Base-by-base conservation (phyloP, 352 stramenopile genomes). In the Phytophthora lateralis region DNA sequence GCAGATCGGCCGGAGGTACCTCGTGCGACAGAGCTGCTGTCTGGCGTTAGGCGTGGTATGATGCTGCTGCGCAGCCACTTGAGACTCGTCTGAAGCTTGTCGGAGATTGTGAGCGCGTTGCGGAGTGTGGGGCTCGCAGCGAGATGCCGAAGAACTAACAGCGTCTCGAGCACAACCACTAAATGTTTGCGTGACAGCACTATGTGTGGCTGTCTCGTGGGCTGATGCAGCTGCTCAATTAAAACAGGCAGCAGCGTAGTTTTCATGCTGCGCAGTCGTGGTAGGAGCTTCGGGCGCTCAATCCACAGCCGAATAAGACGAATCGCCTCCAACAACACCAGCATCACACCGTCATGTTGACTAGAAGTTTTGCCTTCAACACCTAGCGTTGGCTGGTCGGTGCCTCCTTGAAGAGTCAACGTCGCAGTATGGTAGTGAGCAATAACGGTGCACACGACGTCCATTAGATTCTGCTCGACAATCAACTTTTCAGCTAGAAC, bases 271-370 rank as follows among this genome's bases (percentile, higher is more conserved):
- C 20, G n/a, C 4, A 73, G 54, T 20, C 17, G 42, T 26, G 44
- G 18, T 0, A 44, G 4, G 4, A 69, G 32, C 9, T 26, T 39
- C 10, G 45, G 17, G 1, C 58, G 63, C 35, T 66, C 68, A 15
- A 57, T 69, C 63, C 68, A 76, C 21, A 64, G 63, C 3, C 60
- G 43, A 30, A 67, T 9, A 10, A 73, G 38, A 6, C 68, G 63
- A n/a, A 64, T 52, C 10, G 50, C 44, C 21, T 73, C 63, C 20
- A 76, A 15, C n/a, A 76, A 38, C n/a, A 65, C 44, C 10, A 59
- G 11, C 17, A 20, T 17, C 10, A 45, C 12, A 2, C 21, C 8
- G 7, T 71, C 27, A 6, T 32, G 18, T 2, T 53, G 17, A 39
- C 29, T 46, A 6, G 24, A 20, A 7, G 9, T 53, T 35, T n/a